Conservation (phyloP, 1,284 basidiomycete species). For the Cystobasidium sp. region DNA sequence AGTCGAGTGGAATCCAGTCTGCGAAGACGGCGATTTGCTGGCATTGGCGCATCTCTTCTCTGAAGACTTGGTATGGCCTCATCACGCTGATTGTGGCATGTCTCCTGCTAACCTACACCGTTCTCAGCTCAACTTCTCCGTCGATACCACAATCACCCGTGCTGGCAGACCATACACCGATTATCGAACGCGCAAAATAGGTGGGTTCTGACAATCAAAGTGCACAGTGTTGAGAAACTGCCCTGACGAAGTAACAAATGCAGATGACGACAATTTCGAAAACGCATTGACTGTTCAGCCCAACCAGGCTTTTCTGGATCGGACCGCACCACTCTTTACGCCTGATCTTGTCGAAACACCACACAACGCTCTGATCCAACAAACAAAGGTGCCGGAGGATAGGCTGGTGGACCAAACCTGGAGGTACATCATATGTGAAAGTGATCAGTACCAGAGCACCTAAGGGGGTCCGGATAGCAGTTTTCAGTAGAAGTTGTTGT, state of each 20-base stretch:
- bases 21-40: constrained; percentile 43
- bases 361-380: neutral
- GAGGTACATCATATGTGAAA: too few species aligned
- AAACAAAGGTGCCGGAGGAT: too few species aligned
- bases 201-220: constrained; percentile 6
- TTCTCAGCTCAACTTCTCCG: constrained; percentile 31
- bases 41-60: constrained; percentile 34
- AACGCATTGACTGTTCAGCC: constrained; percentile 23
- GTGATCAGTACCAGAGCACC: too few species aligned
- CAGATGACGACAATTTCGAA: constrained; percentile 42
- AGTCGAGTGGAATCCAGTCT: constrained; percentile 21
- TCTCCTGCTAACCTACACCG: neutral
- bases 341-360: neutral
- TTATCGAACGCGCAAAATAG: constrained; percentile 40
- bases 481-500: too few species aligned
- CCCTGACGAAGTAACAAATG: too few species aligned
- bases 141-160: constrained; percentile 35
- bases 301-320: constrained; percentile 3
- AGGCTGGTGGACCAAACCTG: too few species aligned
- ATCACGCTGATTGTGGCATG: neutral
- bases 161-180: constrained; percentile 37
- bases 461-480: too few species aligned
- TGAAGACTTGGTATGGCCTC: constrained; percentile 28
- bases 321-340: neutral
- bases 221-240: neutral